Evolutionary conservation across 371 early-diverging fungal species (phyloP), one percentile per base, ranked within the genome.

Genomic region (Mortierella sp.): DNA sequence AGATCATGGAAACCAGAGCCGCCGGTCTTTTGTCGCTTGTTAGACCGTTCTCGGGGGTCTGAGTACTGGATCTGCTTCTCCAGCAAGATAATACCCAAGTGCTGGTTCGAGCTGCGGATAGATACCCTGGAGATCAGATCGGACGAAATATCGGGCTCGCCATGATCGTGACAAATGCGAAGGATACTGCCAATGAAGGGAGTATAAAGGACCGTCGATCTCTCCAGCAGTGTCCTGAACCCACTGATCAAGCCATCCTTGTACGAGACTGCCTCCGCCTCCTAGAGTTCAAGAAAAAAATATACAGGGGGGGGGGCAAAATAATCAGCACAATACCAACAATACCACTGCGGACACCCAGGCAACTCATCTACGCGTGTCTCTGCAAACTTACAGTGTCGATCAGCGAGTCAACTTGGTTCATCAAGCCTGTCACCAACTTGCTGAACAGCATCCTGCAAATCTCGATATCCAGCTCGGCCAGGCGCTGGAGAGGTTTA

Each of bases 381-480:
- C n/a, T n/a, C n/a, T n/a, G n/a, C n/a, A n/a, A n/a, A 71, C 79
- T 63, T 79, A 86, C 87, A 84, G 72, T 39, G 64, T 76, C 71
- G 19, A 66, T 63, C 44, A 79, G 66, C n/a, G 74, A 73, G 8
- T 85, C 79, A 22, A 85, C 86, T 26, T 86, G 82, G 1, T 81
- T 70, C 29, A 87, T 73, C 31, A 91, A 76, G 19, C 88, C 65
- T 9, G 87, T 85, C 1, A 89, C 80, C 14, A 94, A 63, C 9
- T 79, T 83, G 22, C 89, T 82, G 67, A 92, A 90, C 4, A 94
- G 66, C 44, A 88, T 73, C 26, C 90, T 90, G 13, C 92, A 88
- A 14, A 93, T 87, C n/a, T 93, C 94, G 16, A 86, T 87, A 77
- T 95, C 96, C 31, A 86, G 74, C 44, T 86, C 79, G 2, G 91